Base-by-base conservation (phyloP, 2,329 filamentous ascomycete species). In the Byssothecium circinans region DNA sequence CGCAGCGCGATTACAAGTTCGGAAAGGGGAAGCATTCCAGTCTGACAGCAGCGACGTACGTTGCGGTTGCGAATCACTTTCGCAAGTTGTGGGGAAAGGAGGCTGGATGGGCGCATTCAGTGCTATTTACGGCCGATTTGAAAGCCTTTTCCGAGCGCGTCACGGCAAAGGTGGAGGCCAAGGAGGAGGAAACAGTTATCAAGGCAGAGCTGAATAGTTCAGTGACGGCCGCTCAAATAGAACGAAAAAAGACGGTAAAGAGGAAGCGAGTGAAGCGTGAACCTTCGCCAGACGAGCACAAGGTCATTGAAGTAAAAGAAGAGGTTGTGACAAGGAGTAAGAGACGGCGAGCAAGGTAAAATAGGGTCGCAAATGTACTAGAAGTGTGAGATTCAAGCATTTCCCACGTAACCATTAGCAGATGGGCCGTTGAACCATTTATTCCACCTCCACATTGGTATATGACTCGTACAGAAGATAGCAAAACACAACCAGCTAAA, bases 71-170 rank as follows among this genome's bases (percentile, higher is more conserved):
- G 0, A 88, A 95, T 54, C 88, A 95, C 61, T 99, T 99, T 62
- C 82, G 94, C 45, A 79, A 79, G 30, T 78, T 97, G 0, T 99
- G 95, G 94, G 94, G 94, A 0, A 82, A 87, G 49, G 89, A 97
- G 61, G 94, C 94, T 1, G 94, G 94, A 1, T 99, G 95, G 95
- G 94, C 95, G 8, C 94, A 99, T 74, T 95, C 89, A 2, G 94
- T 99, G 8, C 78, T 99, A 11, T 99, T 99, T 65, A 95, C 94
- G 0, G 95, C 94, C 0, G 91, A 99, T 65, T 71, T 99, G 47
- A 88, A 84, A 64, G 83, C 89, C 0, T 97, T 97, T 63, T 86
- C 91, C 0, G 87, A 89, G 56, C 79, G 76, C 56, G 66, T 83
- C n/a, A 70, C 75, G 1, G 71, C 64, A 3, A 79, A 80, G 58